Percentiles rank a stretch among this genome's conserved stretches.
Conservation (phyloP, 305 asterid species). For the Fraxinus floribunda region DNA sequence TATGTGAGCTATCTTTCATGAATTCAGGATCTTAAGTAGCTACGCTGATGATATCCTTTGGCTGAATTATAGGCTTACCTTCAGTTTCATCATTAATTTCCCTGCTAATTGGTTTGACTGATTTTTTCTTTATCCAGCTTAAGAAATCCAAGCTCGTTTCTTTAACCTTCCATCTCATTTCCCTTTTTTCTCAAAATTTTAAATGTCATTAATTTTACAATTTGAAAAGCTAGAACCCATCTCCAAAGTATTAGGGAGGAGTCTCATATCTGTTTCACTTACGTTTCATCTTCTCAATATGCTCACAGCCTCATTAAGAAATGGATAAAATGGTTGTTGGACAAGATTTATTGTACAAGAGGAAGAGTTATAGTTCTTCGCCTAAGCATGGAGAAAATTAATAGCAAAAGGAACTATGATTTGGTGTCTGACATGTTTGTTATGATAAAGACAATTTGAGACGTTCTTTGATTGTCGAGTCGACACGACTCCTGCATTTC, state of each 20-base stretch:
- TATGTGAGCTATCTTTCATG: not conserved
- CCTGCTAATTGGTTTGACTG: constrained; percentile 7
- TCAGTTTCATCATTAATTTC: constrained; percentile 1
- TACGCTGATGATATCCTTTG: not conserved
- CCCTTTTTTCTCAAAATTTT: not conserved
- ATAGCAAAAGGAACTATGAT: constrained; percentile 10
- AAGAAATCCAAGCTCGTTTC: constrained; percentile 11
- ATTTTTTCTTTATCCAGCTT: not conserved
- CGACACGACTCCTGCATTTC: constrained; percentile 15
- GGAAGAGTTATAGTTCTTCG: constrained; percentile 3
- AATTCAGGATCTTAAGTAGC: not conserved
- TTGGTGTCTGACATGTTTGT: not conserved
- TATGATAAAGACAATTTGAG: not conserved
- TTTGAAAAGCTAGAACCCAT: constrained; percentile 1
- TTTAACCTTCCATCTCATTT: constrained; percentile 8
- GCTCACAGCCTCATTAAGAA: not conserved
- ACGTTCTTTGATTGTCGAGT: not conserved
- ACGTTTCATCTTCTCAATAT: not conserved
- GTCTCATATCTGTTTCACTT: not conserved
- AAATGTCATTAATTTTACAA: not conserved
- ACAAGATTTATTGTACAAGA: not conserved
- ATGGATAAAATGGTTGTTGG: not conserved
- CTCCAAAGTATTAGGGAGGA: not conserved
- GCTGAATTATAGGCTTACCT: constrained; percentile 14
- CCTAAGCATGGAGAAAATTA: not conserved